Conservation (phyloP, 805 yeast species). For the Nakazawaea holstii region DNA sequence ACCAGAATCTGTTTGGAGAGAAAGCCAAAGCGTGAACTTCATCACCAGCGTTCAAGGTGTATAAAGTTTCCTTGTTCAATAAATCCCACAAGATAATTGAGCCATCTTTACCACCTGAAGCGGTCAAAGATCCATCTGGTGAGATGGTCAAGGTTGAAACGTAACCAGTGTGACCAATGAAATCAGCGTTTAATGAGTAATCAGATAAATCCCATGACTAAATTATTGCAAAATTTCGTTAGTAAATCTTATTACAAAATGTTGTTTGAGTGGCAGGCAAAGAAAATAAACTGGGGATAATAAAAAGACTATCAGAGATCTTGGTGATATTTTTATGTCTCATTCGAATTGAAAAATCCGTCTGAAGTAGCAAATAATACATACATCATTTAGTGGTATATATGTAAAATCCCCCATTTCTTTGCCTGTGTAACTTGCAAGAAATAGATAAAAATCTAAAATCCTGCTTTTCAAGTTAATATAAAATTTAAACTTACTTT, state of each 20-base stretch:
- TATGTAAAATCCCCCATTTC: neutral
- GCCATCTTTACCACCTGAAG: slow-evolving; percentile 99
- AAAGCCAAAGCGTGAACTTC: slow-evolving; percentile 98
- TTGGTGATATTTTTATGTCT: slow-evolving; percentile 95
- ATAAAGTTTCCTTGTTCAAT: slow-evolving; percentile 76
- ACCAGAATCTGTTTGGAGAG: slow-evolving; percentile 99
- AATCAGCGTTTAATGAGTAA: slow-evolving; percentile 87
- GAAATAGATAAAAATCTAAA: too few relatives aligned
- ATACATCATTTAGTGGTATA: slow-evolving; percentile 56
- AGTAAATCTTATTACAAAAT: slow-evolving; percentile 1
- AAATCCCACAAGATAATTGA: slow-evolving; percentile 97
- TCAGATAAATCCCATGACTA: slow-evolving; percentile 93
- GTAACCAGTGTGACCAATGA: slow-evolving; percentile 99
- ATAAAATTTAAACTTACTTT: slow-evolving; percentile 71
- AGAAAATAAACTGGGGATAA: neutral
- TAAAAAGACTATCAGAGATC: slow-evolving; percentile 80
- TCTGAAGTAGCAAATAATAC: slow-evolving; percentile 99
- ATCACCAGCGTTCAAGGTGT: slow-evolving; percentile 92
- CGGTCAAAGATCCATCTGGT: slow-evolving; percentile 99
- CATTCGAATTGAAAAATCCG: slow-evolving; percentile 73
- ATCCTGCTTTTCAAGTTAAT: neutral
- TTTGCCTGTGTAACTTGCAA: too few relatives aligned
- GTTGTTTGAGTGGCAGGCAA: neutral
- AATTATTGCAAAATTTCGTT: slow-evolving; percentile 15
- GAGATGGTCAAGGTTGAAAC: slow-evolving; percentile 94